Base-by-base conservation (phyloP, 2,329 filamentous ascomycete species). In the Aspergillus sergii region DNA sequence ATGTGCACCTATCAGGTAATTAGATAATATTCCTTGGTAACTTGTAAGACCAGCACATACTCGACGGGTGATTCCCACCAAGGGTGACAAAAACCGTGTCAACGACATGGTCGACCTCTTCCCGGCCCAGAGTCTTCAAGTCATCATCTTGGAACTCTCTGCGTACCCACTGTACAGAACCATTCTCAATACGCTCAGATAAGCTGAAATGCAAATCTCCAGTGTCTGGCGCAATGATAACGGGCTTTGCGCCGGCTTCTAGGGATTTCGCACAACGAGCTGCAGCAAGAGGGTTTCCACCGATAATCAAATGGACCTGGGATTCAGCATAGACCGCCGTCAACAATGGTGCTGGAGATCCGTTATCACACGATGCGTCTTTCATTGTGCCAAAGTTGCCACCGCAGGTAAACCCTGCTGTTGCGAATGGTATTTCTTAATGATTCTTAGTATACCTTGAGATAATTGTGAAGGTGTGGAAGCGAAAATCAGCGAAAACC, bases 41-140 rank as follows among this genome's bases (percentile, higher is more conserved):
- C 26, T 41, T 10, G 16, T 32, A 6, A 11, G 30, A 30, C 34
- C 45, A 41, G 84, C 79, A 67, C 81, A 71, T 72, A 89, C 82
- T 76, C 69, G 82, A 74, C 71, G 68, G 80, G 76, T 83, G 78
- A 65, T 79, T 83, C 43, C 80, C 80, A 45, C 83, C 83, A 28
- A 82, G 73, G 1, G 93, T 97, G 43, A 98, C 89, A 77, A 98
- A 98, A 45, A 99, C 95, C 60, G 91, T 91, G 77, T 99, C 95
- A 19, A 97, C 94, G 5, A 96, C 87, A 59, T 81, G 74, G 66
- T 87, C 89, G 11, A 97, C 89, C 62, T 96, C 92, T 46, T 88
- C 84, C 58, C 95, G 86, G n/a, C 95, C 95, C 2, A 97, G 81
- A 1, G 83, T 88, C 46, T 88, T 88, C 59, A 97, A 78, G 74